phyloP scores from a whole-genome alignment of 2,329 filamentous ascomycete genomes.

The Podosphaera xanthii region DNA sequence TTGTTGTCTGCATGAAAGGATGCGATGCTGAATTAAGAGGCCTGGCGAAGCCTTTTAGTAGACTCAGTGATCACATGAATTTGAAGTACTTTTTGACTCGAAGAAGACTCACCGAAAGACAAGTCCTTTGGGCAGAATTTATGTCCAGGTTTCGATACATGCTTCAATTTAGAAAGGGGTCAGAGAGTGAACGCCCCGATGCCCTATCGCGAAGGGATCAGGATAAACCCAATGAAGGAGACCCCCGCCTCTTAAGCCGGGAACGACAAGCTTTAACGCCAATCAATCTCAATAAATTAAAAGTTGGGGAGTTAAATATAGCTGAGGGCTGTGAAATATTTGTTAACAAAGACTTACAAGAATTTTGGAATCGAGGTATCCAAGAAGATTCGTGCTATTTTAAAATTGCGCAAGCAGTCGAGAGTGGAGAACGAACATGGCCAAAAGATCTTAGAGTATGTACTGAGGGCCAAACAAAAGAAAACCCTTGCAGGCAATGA shows the following conservation, averaged over 20 bases:
- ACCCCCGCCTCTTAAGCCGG: neutral
- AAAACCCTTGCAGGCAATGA: too few species aligned
- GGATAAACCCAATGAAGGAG: neutral
- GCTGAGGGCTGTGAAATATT: too few species aligned
- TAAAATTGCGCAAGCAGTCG: neutral
- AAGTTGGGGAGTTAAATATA: too few species aligned
- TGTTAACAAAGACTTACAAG: too few species aligned
- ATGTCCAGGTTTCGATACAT: neutral
- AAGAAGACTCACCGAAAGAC: neutral
- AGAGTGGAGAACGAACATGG: neutral
- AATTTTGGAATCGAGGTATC: too few species aligned
- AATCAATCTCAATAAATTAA: neutral
- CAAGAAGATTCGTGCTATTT: too few species aligned
- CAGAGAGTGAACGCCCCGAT: neutral
- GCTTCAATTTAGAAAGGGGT: neutral
- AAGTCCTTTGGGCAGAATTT: neutral
- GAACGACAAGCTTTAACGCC: neutral
- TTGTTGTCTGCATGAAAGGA: neutral
- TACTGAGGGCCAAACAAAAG: neutral
- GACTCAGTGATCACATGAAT: conserved; percentile 1
- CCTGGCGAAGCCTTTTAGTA: neutral
- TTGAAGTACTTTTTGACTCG: neutral
- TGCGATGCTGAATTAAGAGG: neutral
- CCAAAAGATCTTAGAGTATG: neutral
- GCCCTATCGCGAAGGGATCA: neutral